Conservation (phyloP, 208 protist genomes). For the Phytomonas sp. region DNA sequence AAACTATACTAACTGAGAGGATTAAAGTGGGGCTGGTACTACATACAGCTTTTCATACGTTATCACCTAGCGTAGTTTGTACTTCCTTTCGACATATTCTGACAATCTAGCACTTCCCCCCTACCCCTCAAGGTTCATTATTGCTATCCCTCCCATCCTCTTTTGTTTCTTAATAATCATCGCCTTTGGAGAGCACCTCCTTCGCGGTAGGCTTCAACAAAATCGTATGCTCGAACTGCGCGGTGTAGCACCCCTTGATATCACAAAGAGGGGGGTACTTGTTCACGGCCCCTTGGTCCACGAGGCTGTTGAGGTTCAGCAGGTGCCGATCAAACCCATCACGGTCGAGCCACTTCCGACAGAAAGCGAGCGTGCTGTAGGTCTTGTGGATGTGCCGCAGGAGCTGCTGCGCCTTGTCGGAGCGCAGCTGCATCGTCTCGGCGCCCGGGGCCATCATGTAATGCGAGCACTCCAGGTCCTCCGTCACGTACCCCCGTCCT, state of each 20-base stretch:
- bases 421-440: constrained; percentile 53
- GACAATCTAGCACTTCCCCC: too few relatives aligned
- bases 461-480: constrained; percentile 96
- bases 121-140: neutral
- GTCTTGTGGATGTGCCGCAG: constrained; percentile 89
- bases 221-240: constrained; percentile 98
- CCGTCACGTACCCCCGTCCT: constrained; percentile 91
- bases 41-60: too few relatives aligned
- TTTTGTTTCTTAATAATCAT: constrained; percentile 90
- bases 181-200: constrained; percentile 94
- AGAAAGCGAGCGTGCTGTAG: constrained; percentile 96
- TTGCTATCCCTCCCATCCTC: constrained; percentile 10
- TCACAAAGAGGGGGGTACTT: constrained; percentile 97
- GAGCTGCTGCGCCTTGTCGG: constrained; percentile 87
- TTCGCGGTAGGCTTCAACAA: constrained; percentile 92
- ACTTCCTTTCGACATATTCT: too few relatives aligned
- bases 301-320: constrained; percentile 77
- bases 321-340: constrained; percentile 89
- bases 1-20: too few relatives aligned
- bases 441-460: constrained; percentile 95
- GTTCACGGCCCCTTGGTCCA: constrained; percentile 87
- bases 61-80: too few relatives aligned
- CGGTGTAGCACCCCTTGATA: constrained; percentile 94
- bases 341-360: constrained; percentile 95
- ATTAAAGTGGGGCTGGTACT: too few relatives aligned